phyloP scores from a whole-genome alignment of 306 rosid genomes.

The Prunus armeniaca region DNA sequence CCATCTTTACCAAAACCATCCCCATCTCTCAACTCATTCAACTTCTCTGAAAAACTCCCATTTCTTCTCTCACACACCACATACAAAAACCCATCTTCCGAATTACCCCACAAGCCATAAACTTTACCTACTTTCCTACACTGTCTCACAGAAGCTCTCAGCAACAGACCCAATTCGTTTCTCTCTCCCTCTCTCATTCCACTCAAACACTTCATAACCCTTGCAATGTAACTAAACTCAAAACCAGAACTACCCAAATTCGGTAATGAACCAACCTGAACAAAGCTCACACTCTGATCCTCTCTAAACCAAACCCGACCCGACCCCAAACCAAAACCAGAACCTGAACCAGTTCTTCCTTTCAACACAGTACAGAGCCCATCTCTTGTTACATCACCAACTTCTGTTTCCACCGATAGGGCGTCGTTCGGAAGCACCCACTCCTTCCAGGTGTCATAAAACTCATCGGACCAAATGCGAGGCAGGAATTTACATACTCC shows the following conservation, averaged over 20 bases:
- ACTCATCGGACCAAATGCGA: slow-evolving; percentile 69
- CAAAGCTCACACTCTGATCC: slow-evolving; percentile 45
- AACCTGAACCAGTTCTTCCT: slow-evolving; percentile 28
- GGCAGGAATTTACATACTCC: slow-evolving; percentile 19
- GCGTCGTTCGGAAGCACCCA: slow-evolving; percentile 60
- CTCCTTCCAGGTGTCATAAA: slow-evolving; percentile 57
- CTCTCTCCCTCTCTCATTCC: slow-evolving; percentile 58
- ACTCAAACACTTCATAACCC: slow-evolving; percentile 62
- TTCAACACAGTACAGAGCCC: slow-evolving; percentile 15
- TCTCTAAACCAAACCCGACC: slow-evolving; percentile 40
- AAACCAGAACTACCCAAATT: slow-evolving; percentile 23
- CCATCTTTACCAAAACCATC: slow-evolving; percentile 35
- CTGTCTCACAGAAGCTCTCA: slow-evolving; percentile 47
- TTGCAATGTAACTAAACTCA: slow-evolving; percentile 46
- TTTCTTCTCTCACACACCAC: slow-evolving; percentile 52
- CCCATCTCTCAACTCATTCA: slow-evolving; percentile 28
- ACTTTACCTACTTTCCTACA: slow-evolving; percentile 44
- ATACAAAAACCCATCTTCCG: slow-evolving; percentile 52
- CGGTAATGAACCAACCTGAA: slow-evolving; percentile 40
- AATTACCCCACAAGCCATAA: slow-evolving; percentile 81
- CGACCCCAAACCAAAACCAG: slow-evolving; percentile 26
- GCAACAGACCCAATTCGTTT: slow-evolving; percentile 50
- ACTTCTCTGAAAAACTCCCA: slow-evolving; percentile 36
- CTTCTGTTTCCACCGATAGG: slow-evolving; percentile 32
- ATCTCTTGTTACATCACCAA: slow-evolving; percentile 7